phyloP scores from a whole-genome alignment of 805 yeast species.

The Monosporozyma servazzii region DNA sequence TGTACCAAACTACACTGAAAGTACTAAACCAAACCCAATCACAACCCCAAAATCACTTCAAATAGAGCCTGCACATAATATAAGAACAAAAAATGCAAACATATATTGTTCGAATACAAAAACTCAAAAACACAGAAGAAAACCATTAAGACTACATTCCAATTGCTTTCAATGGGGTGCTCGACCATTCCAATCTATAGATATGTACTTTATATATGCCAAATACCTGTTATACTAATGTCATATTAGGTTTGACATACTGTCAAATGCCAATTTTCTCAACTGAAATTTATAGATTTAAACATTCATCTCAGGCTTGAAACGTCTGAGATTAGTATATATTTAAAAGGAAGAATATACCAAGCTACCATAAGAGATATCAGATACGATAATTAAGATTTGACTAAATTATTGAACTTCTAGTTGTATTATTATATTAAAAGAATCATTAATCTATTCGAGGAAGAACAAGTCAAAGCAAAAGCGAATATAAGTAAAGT shows the following conservation, averaged over 20 bases:
- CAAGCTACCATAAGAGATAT: not conserved
- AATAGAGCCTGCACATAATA: not conserved
- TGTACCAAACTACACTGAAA: slow-evolving; percentile 72
- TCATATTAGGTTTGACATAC: not conserved
- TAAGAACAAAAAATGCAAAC: not conserved
- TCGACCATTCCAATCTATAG: not conserved
- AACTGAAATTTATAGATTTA: not conserved
- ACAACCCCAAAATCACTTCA: not conserved
- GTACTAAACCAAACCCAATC: slow-evolving; percentile 19
- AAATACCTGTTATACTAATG: not conserved
- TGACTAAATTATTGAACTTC: not conserved
- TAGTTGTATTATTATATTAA: not conserved
- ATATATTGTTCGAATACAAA: not conserved
- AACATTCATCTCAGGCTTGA: not conserved
- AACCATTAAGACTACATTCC: not conserved
- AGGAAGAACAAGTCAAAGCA: not conserved
- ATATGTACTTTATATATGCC: not conserved
- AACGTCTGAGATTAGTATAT: not conserved
- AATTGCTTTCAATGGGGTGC: not conserved
- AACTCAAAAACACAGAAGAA: not conserved
- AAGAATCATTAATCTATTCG: not conserved
- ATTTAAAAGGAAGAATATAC: not conserved
- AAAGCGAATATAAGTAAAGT: not conserved
- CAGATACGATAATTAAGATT: not conserved
- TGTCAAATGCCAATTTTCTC: not conserved